Percentiles rank a stretch among this genome's conserved stretches.
These are phyloP conservation scores for Neoarthrinium moseri DNA, from an alignment of 2,329 filamentous ascomycete genomes.

Conservation along the genomic window DNA sequence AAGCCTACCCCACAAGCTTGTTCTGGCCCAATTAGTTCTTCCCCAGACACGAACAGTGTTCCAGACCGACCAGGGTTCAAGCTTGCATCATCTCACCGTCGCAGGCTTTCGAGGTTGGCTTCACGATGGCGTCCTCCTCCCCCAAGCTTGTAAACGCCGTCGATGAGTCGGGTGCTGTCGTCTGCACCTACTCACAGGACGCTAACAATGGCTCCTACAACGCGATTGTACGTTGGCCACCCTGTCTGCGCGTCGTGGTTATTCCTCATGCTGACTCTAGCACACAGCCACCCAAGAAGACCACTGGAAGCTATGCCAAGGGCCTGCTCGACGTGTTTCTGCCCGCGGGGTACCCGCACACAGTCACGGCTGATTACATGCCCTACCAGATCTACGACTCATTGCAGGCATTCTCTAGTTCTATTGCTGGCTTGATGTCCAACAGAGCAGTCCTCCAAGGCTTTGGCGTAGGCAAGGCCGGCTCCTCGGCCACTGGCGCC, in stretches of 20 bases:
- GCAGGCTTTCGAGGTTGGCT: no score
- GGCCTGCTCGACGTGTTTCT: slow-evolving; percentile 70
- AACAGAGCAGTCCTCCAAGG: slow-evolving; percentile 78
- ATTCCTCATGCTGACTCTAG: no score
- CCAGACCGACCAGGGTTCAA: no score
- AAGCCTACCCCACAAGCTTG: no score
- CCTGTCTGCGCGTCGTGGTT: no score
- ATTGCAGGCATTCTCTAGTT: slow-evolving; percentile 80
- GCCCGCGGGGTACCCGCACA: slow-evolving; percentile 84
- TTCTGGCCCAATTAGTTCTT: no score
- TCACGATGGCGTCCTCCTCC: neutral
- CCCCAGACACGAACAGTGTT: no score
- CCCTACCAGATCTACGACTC: slow-evolving; percentile 72
- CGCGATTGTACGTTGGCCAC: slow-evolving; percentile 8
- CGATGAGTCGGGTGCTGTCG: slow-evolving; percentile 22
- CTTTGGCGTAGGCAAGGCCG: slow-evolving; percentile 80
- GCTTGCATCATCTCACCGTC: no score
- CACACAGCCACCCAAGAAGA: slow-evolving; percentile 16
- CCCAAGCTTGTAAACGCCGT: slow-evolving; percentile 20
- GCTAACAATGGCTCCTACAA: slow-evolving; percentile 37
- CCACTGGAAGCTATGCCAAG: slow-evolving; percentile 26
- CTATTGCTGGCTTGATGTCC: slow-evolving; percentile 76
- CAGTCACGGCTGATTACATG: slow-evolving; percentile 81
- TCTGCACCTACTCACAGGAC: slow-evolving; percentile 53
- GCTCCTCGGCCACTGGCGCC: slow-evolving; percentile 75